Base-by-base conservation (phyloP, 1,139 yeast genomes). In the Diutina ranongensis region DNA sequence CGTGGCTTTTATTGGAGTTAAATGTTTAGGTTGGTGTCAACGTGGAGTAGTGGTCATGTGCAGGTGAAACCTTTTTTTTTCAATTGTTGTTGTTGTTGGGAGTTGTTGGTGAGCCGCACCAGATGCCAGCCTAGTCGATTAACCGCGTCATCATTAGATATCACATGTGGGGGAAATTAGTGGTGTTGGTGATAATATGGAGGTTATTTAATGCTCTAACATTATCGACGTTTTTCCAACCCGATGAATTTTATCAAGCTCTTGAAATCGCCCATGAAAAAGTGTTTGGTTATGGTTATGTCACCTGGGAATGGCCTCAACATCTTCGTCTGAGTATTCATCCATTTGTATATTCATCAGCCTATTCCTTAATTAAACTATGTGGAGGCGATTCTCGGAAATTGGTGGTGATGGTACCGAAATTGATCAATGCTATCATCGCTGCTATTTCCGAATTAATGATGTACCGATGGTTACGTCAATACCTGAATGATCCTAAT, bases 221-320 rank as follows among this genome's bases (percentile, higher is more conserved):
- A 0, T 73, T 78, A 4, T 61, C 60, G 48, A 87, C 97, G 0
- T 94, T 79, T 58, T 92, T 92, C 64, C 99, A 94, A 60, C 94
- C 98, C 0, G 99, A 94, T 61, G 99, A 94, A 61, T 94, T 72
- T 64, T 94, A 83, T 78, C 98, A 94, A 62, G 71, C 92, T 0
- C 65, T 94, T 42, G 98, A 94, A 57, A 96, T 97, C 0, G 98
- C 98, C 0, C 95, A 89, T 60, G 51, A 58, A 10, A 64, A 71
- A 25, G 82, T 81, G 0, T 88, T 72, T 59, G 92, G 94, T 1
- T 83, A 80, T 51, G 98, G 98, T 0, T 78, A 80, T 55, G 58
- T 80, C 44, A 88, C 98, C 0, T 94, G 99, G 98, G 99, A 94
- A 62, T 94, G 98, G 98, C 58, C 66, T 33, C 68, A 72, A 45